phyloP scores from a whole-genome alignment of 805 yeast species.

The Ogataea chonburiensis region DNA sequence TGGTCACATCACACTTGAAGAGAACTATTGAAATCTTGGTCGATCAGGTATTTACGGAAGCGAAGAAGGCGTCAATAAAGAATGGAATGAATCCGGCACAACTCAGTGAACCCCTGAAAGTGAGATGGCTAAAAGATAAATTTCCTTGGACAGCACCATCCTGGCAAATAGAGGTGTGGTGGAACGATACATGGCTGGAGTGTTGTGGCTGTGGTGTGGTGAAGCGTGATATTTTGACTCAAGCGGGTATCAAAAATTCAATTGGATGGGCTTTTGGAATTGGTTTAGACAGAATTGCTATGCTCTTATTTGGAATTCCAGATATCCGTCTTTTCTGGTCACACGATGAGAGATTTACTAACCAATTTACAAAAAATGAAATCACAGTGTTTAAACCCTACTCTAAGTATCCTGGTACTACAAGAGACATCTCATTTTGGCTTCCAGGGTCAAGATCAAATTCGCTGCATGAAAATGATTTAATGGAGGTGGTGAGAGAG shows the following conservation, averaged over 20 bases:
- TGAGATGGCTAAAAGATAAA: slow-evolving; percentile 92
- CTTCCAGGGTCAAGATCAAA: slow-evolving; percentile 42
- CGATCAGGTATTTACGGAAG: slow-evolving; percentile 75
- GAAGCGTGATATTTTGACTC: slow-evolving; percentile 68
- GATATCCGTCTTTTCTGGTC: slow-evolving; percentile 96
- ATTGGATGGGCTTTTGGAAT: slow-evolving; percentile 98
- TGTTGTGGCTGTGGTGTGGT: slow-evolving; percentile 96
- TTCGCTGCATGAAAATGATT: slow-evolving; percentile 78
- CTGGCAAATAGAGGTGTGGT: slow-evolving; percentile 98
- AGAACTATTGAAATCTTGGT: slow-evolving; percentile 83
- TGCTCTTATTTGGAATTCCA: slow-evolving; percentile 92
- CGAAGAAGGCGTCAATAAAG: slow-evolving; percentile 56
- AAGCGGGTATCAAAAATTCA: slow-evolving; percentile 64
- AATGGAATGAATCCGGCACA: slow-evolving; percentile 63
- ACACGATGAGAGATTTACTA: slow-evolving; percentile 67
- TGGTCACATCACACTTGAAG: slow-evolving; percentile 76
- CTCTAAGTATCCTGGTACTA: slow-evolving; percentile 85
- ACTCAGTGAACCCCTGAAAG: slow-evolving; percentile 70
- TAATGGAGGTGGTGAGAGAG: slow-evolving; percentile 88
- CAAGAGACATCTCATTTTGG: slow-evolving; percentile 93
- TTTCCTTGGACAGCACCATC: slow-evolving; percentile 99
- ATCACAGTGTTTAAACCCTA: slow-evolving; percentile 81
- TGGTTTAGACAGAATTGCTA: slow-evolving; percentile 92
- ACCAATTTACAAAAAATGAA: slow-evolving; percentile 64
- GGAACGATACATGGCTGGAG: slow-evolving; percentile 98